These are phyloP conservation scores for Tetrapisispora phaffii DNA, from an alignment of 805 yeast genomes.

Conservation along the genomic window DNA sequence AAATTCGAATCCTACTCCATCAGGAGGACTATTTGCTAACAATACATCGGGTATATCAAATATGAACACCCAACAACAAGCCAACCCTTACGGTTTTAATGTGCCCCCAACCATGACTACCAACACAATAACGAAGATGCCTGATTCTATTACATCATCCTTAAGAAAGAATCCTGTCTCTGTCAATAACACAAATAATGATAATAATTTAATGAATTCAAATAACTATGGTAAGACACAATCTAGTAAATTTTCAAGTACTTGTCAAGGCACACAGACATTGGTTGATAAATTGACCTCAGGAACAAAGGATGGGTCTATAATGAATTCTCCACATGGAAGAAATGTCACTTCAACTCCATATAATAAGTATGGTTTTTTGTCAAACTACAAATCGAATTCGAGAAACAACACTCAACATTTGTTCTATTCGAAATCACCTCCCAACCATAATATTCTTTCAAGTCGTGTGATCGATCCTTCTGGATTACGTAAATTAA, in stretches of 20 bases:
- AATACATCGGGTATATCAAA: slow-evolving; percentile 8
- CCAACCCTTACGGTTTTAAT: slow-evolving; percentile 28
- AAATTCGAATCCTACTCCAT: slow-evolving; percentile 1
- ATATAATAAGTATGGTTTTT: slow-evolving; percentile 6
- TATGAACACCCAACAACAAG: not conserved
- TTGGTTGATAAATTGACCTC: slow-evolving; percentile 31
- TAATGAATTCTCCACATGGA: slow-evolving; percentile 24
- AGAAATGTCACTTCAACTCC: slow-evolving; percentile 28
- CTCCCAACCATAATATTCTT: slow-evolving; percentile 5
- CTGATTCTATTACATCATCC: slow-evolving; percentile 32
- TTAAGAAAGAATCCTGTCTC: not conserved
- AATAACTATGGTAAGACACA: not conserved
- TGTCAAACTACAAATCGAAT: slow-evolving; percentile 1
- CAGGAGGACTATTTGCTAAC: slow-evolving; percentile 18
- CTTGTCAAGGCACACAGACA: slow-evolving; percentile 18
- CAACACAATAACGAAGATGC: slow-evolving; percentile 28
- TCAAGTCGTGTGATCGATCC: slow-evolving; percentile 12
- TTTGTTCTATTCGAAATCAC: slow-evolving; percentile 4
- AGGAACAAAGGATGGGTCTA: slow-evolving; percentile 20
- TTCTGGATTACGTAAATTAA: slow-evolving; percentile 29
- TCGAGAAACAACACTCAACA: slow-evolving; percentile 5
- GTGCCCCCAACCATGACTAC: slow-evolving; percentile 16
- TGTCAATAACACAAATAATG: not conserved
- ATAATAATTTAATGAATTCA: not conserved
- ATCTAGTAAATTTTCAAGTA: slow-evolving; percentile 4